These are phyloP conservation scores for Xanthoceras sorbifolium DNA, from an alignment of 345 rosid species.

Conservation along the genomic window DNA sequence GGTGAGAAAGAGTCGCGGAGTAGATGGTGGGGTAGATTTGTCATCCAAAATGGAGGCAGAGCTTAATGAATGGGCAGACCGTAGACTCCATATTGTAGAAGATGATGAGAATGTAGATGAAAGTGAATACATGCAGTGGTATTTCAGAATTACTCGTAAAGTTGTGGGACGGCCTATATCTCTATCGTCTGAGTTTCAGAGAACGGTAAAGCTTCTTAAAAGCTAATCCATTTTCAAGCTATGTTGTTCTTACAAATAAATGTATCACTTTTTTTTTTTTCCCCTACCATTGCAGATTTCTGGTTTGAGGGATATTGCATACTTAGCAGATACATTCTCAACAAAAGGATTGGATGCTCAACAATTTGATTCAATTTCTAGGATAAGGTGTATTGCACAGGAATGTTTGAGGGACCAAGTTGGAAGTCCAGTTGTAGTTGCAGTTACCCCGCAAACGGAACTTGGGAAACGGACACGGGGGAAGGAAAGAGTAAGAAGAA, in stretches of 20 bases:
- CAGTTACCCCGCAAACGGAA: slow-evolving; percentile 45
- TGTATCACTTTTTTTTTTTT: not conserved
- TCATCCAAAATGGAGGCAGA: slow-evolving; percentile 88
- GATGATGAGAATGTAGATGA: slow-evolving; percentile 69
- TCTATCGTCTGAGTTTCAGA: slow-evolving; percentile 75
- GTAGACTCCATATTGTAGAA: slow-evolving; percentile 57
- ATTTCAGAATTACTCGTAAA: slow-evolving; percentile 71
- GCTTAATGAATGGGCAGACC: slow-evolving; percentile 86
- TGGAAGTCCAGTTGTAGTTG: slow-evolving; percentile 39
- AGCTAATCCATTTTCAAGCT: slow-evolving; percentile 11
- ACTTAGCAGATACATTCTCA: slow-evolving; percentile 73
- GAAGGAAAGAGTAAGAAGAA: slow-evolving; percentile 82
- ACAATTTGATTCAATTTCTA: slow-evolving; percentile 64
- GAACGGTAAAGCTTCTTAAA: slow-evolving; percentile 56
- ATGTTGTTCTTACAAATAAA: not conserved
- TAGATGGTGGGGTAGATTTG: slow-evolving; percentile 95
- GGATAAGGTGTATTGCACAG: slow-evolving; percentile 72
- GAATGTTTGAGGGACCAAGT: slow-evolving; percentile 83
- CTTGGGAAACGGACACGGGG: slow-evolving; percentile 75
- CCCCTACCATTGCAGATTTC: slow-evolving; percentile 52
- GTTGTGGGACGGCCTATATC: slow-evolving; percentile 85
- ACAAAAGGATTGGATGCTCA: slow-evolving; percentile 67
- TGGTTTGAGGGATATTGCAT: slow-evolving; percentile 76
- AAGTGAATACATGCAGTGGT: slow-evolving; percentile 83
- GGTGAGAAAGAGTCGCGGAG: slow-evolving; percentile 97